Percentiles rank a stretch among this genome's conserved stretches.
Conservation (phyloP, 352 stramenopile species). For the Plasmopara viticola region DNA sequence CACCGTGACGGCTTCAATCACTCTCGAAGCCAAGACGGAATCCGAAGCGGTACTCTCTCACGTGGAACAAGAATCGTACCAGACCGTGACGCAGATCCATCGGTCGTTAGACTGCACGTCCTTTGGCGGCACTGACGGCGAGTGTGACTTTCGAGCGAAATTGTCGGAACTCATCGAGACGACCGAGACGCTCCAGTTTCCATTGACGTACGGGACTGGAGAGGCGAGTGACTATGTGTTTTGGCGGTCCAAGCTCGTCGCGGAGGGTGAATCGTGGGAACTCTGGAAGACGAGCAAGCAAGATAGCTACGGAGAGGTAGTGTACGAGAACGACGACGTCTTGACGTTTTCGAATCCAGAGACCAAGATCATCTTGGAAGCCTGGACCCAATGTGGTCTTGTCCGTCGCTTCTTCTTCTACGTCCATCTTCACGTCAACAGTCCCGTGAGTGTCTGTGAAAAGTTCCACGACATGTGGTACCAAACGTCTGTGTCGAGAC, state of each 20-base stretch:
- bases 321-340: slow-evolving; percentile 17
- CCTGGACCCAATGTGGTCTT: slow-evolving; percentile 53
- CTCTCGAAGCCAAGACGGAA: slow-evolving; percentile 12
- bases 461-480: slow-evolving; percentile 68
- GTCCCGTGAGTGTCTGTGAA: slow-evolving; percentile 39
- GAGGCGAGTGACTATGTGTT: slow-evolving; percentile 41
- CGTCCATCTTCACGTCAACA: slow-evolving; percentile 46
- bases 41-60: slow-evolving; percentile 36
- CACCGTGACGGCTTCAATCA: slow-evolving; percentile 27
- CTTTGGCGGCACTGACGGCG: slow-evolving; percentile 23
- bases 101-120: slow-evolving; percentile 41
- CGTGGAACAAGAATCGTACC: slow-evolving; percentile 31
- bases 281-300: slow-evolving; percentile 32
- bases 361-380: slow-evolving; percentile 47
- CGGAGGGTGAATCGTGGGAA: slow-evolving; percentile 31
- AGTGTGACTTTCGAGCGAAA: slow-evolving; percentile 32
- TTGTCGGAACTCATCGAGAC: slow-evolving; percentile 37
- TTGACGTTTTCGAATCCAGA: slow-evolving; percentile 34
- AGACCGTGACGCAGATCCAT: slow-evolving; percentile 59
- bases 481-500: slow-evolving; percentile 33
- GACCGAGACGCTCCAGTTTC: slow-evolving; percentile 19
- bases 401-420: slow-evolving; percentile 41
- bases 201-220: neutral
- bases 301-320: slow-evolving; percentile 5
- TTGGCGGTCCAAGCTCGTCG: slow-evolving; percentile 54